Evolutionary conservation across 2,329 filamentous ascomycete species (phyloP).

Genomic region (Xylariaceae sp.): DNA sequence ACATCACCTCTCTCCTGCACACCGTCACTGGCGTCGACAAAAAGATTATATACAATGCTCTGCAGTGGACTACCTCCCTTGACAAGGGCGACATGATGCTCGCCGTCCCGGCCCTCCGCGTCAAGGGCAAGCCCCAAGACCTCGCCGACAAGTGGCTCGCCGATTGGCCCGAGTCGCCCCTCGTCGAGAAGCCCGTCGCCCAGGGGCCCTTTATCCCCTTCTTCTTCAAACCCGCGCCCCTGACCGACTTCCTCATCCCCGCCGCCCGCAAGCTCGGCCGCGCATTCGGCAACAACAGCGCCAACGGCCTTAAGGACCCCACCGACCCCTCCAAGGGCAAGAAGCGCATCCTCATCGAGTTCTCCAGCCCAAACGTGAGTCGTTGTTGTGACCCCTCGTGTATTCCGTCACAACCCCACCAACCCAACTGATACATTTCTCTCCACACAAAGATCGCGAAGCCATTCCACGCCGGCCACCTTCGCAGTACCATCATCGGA

Average conservation of each 20-base stretch:
- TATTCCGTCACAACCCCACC: slow-evolving; percentile 63
- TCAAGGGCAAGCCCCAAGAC: slow-evolving; percentile 68
- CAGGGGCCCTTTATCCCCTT: slow-evolving; percentile 72
- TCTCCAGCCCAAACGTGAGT: slow-evolving; percentile 69
- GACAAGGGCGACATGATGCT: slow-evolving; percentile 82
- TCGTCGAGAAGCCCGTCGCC: slow-evolving; percentile 68
- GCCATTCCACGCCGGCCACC: slow-evolving; percentile 71
- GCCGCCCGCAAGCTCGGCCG: slow-evolving; percentile 61
- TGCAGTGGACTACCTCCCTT: slow-evolving; percentile 75
- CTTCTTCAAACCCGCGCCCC: slow-evolving; percentile 70
- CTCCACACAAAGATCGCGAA: slow-evolving; percentile 47
- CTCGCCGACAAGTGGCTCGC: slow-evolving; percentile 58
- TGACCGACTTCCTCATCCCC: slow-evolving; percentile 66
- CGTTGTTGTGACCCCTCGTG: slow-evolving; percentile 35
- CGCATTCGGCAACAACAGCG: slow-evolving; percentile 64
- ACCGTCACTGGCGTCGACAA: slow-evolving; percentile 68
- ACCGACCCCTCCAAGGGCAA: slow-evolving; percentile 37
- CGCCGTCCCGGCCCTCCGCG: slow-evolving; percentile 73
- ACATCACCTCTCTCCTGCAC: slow-evolving; percentile 67
- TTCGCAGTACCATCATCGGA: slow-evolving; percentile 75
- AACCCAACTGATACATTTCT: not conserved
- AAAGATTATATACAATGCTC: slow-evolving; percentile 68
- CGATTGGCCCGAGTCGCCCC: slow-evolving; percentile 63
- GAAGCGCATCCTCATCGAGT: slow-evolving; percentile 63
- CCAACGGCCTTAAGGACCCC: slow-evolving; percentile 55